These are phyloP conservation scores for Nothomitra cinnamomea DNA, from an alignment of 2,329 filamentous ascomycete genomes.

Conservation along the genomic window DNA sequence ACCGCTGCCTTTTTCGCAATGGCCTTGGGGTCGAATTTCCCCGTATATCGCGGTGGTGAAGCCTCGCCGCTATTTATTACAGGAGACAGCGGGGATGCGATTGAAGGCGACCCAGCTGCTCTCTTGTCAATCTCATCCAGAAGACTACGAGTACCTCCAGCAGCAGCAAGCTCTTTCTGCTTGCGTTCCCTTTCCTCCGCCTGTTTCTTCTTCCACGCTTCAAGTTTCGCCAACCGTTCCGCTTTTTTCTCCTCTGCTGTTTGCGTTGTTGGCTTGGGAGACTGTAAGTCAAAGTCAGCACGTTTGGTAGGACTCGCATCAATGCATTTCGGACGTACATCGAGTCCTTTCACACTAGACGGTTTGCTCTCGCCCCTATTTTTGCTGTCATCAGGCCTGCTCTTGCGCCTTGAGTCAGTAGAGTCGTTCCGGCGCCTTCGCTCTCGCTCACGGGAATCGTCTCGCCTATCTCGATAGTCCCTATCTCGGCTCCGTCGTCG, in stretches of 20 bases:
- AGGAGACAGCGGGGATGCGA: constrained; percentile 33
- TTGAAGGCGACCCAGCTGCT: constrained; percentile 33
- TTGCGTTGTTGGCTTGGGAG: constrained; percentile 35
- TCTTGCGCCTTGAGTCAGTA: constrained; percentile 50
- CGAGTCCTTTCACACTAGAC: constrained; percentile 32
- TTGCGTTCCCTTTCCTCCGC: constrained; percentile 56
- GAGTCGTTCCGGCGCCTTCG: constrained; percentile 51
- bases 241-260: constrained; percentile 62
- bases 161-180: constrained; percentile 45
- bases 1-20: constrained; percentile 63
- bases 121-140: constrained; percentile 60
- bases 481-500: constrained; percentile 49
- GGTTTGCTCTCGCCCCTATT: constrained; percentile 34
- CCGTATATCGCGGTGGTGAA: constrained; percentile 45
- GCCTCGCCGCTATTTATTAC: constrained; percentile 18
- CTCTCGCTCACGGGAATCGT: constrained; percentile 52
- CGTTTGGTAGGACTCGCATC: neutral
- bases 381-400: constrained; percentile 47
- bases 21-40: constrained; percentile 76
- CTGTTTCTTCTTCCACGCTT: constrained; percentile 86
- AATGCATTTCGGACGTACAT: constrained; percentile 31
- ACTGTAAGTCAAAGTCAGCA: constrained; percentile 22
- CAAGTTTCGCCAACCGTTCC: constrained; percentile 63
- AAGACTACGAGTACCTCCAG: constrained; percentile 47
- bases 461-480: constrained; percentile 51